phyloP scores from a whole-genome alignment of 2,329 filamentous ascomycete species.

The Aspergillus versicolor region DNA sequence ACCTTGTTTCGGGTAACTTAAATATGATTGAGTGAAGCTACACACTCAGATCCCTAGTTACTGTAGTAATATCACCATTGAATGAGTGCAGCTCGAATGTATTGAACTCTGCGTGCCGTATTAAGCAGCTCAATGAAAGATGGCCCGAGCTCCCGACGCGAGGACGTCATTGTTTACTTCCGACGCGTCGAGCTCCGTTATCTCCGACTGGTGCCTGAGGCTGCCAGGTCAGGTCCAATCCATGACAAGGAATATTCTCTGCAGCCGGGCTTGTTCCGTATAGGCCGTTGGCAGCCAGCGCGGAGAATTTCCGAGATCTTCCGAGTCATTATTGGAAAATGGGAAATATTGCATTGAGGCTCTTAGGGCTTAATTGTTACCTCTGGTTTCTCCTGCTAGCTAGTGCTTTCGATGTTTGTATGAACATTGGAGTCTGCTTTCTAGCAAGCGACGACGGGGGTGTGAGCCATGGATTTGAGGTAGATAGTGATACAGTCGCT shows the following conservation, averaged over 20 bases:
- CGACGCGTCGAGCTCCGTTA: constrained; percentile 23
- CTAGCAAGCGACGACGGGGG: background rate
- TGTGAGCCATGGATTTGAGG: no score
- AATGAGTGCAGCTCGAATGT: background rate
- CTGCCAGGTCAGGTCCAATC: background rate
- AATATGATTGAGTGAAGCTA: constrained; percentile 22
- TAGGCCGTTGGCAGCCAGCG: background rate
- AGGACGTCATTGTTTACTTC: constrained; percentile 23
- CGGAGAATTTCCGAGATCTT: background rate
- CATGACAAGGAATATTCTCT: background rate
- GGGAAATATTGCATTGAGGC: background rate
- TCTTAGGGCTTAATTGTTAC: background rate
- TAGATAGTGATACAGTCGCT: no score
- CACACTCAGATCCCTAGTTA: background rate
- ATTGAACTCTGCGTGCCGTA: background rate
- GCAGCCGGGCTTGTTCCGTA: no score
- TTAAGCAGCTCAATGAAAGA: background rate
- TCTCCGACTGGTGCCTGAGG: constrained; percentile 22
- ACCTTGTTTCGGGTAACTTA: constrained; percentile 21
- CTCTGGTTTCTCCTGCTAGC: background rate
- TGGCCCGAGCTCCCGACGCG: constrained; percentile 26
- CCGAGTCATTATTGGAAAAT: background rate
- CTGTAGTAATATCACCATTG: background rate
- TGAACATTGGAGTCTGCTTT: background rate
- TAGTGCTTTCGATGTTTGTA: background rate